Base-by-base conservation (phyloP, 352 stramenopile genomes). In the Phytophthora ohioensis region DNA sequence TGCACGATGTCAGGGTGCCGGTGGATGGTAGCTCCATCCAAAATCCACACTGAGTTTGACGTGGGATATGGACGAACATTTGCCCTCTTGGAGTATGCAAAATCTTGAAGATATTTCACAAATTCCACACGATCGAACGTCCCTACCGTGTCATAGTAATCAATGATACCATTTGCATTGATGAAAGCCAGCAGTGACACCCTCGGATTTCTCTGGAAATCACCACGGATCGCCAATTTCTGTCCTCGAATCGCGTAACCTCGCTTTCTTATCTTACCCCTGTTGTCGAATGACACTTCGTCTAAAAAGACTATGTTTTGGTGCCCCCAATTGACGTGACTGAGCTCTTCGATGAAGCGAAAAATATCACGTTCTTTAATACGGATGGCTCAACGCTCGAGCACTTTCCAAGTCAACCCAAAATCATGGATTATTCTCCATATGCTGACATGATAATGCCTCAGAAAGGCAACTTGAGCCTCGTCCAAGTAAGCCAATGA, bases 231-330 rank as follows among this genome's bases (percentile, higher is more conserved):
- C 35, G 32, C 60, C 5, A 84, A 9, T 30, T 47, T 73, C 13
- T 75, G n/a, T 2, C 73, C 66, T 47, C 59, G 58, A 5, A 71
- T 13, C 3, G 69, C 42, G 41, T 76, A 84, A 3, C 65, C 72
- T 1, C 56, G 48, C 35, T 73, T 75, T 3, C 68, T 30, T 10
- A 79, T 17, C 69, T 81, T 81, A 0, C 70, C 72, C n/a, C 65
- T 32, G 35, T 75, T 76, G 32, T 78, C 72, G n/a, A 80, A 82
- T 0, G 59, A 69, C 2, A 78, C 75, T 55, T 79, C 75, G 21
- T 82, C 63, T 1, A 82, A 55, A 41, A 76, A 74, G 1, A 80
- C 61, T 13, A 77, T 32, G 10, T 63, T 63, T 2, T 43, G 31
- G 17, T 55, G 54, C 32, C 11, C 54, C 73, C 73, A 75, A 10